Evolutionary conservation across 148 eudicot genomes (phyloP), one percentile per base, ranked within the genome.

Genomic region (Linanthus parryae): DNA sequence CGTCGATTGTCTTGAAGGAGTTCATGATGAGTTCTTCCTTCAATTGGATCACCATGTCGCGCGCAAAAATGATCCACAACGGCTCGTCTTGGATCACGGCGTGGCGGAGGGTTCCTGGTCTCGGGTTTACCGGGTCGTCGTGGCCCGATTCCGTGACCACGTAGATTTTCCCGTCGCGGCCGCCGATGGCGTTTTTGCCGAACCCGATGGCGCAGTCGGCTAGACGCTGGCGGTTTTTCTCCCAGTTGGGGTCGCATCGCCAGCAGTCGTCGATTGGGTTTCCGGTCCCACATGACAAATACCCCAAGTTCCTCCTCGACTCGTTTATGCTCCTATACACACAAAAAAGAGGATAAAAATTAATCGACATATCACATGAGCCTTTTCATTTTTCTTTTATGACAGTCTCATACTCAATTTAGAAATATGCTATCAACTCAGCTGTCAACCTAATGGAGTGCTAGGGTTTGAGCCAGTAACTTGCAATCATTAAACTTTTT

Each of bases 241-340:
- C 69, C 74, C 74, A 70, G 33, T 64, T 54, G 21, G 69, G 27
- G 31, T 70, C 37, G 21, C 69, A 70, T 6, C 74, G 57, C 74
- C 74, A 70, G 61, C 74, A 70, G 21, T 81, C 83, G 46, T 81
- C 88, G 44, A 81, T 81, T 5, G 88, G 81, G 38, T 81, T 81
- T 0, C 80, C 87, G 15, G 80, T 64, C 38, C 73, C 71, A 68
- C 86, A 80, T 0, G 86, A 73, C 0, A 77, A 64, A 61, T 73
- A 77, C 6, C 77, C 82, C 56, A 81, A 54, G 42, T 50, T 63
- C 63, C 87, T 65, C 61, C 77, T 68, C 0, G 87, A 81, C 7
- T 58, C 80, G 60, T 81, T 81, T 34, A 77, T 63, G 1, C 45
- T 64, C 79, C 86, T 80, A 46, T 5, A 31, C 11, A 11, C 5